phyloP scores from a whole-genome alignment of 768 basidiomycete genomes.

The Steccherinum ochraceum region DNA sequence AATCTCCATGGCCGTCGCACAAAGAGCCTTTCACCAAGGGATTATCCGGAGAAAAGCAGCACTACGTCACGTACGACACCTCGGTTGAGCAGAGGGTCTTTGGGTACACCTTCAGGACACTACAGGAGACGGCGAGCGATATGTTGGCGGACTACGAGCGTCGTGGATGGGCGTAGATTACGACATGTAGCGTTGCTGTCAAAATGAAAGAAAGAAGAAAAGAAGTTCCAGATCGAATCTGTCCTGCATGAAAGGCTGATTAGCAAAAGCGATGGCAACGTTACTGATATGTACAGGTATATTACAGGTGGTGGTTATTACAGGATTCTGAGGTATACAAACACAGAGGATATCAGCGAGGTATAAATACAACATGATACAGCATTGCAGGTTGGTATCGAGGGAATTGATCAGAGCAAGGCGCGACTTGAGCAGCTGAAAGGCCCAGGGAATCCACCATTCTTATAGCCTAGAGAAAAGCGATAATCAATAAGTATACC shows the following conservation, averaged over 20 bases:
- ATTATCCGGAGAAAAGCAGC: background rate
- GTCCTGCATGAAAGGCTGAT: too few species aligned
- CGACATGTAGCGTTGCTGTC: too few species aligned
- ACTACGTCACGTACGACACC: background rate
- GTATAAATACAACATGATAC: too few species aligned
- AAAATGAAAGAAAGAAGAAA: too few species aligned
- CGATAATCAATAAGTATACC: background rate
- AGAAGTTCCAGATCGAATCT: too few species aligned
- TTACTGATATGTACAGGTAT: too few species aligned
- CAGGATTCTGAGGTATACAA: too few species aligned
- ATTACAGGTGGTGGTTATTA: too few species aligned
- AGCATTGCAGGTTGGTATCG: too few species aligned
- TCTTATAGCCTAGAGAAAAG: slow-evolving; percentile 16
- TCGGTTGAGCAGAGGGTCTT: background rate
- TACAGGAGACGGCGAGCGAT: slow-evolving; percentile 2
- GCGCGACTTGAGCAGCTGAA: slow-evolving; percentile 20
- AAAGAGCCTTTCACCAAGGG: background rate
- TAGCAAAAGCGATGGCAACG: too few species aligned
- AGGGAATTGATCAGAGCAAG: slow-evolving; percentile 3
- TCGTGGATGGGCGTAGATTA: slow-evolving; percentile 1
- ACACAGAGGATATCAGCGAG: too few species aligned
- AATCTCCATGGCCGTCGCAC: background rate
- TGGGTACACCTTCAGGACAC: background rate
- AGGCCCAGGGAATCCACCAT: slow-evolving; percentile 19
- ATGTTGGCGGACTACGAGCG: background rate